These are phyloP conservation scores for Crassisporium funariophilum DNA, from an alignment of 768 basidiomycete species.

Conservation along the genomic window DNA sequence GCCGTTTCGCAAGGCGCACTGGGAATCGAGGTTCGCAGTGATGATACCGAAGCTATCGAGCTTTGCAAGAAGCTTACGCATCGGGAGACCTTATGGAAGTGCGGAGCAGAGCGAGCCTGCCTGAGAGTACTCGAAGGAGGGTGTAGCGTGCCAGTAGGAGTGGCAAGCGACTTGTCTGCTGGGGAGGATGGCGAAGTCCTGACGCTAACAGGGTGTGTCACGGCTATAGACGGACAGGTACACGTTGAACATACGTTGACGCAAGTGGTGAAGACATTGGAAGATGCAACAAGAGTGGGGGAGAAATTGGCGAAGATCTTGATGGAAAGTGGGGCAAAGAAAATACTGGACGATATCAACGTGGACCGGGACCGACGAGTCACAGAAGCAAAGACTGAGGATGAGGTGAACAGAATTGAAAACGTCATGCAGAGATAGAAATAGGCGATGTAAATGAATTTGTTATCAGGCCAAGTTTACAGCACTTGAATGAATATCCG, in stretches of 20 bases:
- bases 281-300: constrained; percentile 74
- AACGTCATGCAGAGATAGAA: no score
- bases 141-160: constrained; percentile 95
- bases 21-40: constrained; percentile 77
- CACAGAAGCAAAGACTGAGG: constrained; percentile 38
- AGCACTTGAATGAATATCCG: no score
- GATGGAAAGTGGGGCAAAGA: constrained; percentile 69
- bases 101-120: constrained; percentile 84
- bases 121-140: constrained; percentile 93
- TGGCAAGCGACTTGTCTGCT: constrained; percentile 51
- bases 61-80: constrained; percentile 74
- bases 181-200: constrained; percentile 40
- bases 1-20: constrained; percentile 97
- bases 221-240: constrained; percentile 69
- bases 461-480: no score
- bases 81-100: constrained; percentile 74
- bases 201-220: constrained; percentile 79
- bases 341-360: constrained; percentile 85
- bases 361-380: constrained; percentile 56
- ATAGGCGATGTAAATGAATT: no score
- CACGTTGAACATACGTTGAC: constrained; percentile 71
- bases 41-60: constrained; percentile 60
- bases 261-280: constrained; percentile 48
- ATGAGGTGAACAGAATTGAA: constrained; percentile 23
- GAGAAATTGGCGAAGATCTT: constrained; percentile 63